Percentiles rank a stretch among this genome's conserved stretches.
These are phyloP conservation scores for Colletotrichum limetticola DNA, from an alignment of 2,329 filamentous ascomycete genomes.

Conservation along the genomic window DNA sequence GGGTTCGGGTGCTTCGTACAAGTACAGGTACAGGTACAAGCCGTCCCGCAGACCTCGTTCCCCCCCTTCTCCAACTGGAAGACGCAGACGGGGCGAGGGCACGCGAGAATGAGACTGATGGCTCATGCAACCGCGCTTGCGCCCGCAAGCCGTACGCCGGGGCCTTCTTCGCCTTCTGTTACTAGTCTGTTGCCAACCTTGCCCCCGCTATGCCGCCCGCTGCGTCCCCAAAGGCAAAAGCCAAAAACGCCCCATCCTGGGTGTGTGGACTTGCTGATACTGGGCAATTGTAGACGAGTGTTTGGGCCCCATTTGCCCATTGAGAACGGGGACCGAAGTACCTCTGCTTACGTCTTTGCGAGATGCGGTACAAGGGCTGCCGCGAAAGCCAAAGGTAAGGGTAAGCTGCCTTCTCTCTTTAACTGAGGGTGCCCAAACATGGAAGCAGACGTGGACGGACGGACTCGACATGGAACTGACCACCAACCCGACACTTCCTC, in stretches of 20 bases:
- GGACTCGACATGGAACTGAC: constrained; percentile 20
- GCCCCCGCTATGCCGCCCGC: constrained; percentile 31
- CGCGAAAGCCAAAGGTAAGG: constrained; percentile 15
- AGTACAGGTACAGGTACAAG: neutral
- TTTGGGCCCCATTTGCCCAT: neutral
- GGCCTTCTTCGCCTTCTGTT: constrained; percentile 23
- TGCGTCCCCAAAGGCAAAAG: constrained; percentile 30
- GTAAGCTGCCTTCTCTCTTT: constrained; percentile 28
- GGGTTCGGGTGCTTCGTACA: neutral
- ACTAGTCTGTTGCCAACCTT: constrained; percentile 29
- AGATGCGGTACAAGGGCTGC: neutral
- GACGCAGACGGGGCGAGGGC: constrained; percentile 2
- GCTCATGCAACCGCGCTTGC: constrained; percentile 29
- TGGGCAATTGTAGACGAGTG: constrained; percentile 19
- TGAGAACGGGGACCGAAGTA: neutral
- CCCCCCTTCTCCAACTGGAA: neutral
- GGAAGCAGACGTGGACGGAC: constrained; percentile 9
- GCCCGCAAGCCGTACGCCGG: constrained; percentile 21
- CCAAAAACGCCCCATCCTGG: constrained; percentile 28
- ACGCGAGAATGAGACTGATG: constrained; percentile 28
- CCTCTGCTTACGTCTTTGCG: neutral
- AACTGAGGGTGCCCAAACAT: constrained; percentile 22
- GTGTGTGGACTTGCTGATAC: constrained; percentile 11
- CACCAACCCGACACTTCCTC: constrained; percentile 27
- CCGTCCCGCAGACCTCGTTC: neutral